Evolutionary conservation across 345 rosid genomes (phyloP).

Genomic region (Erodium maritimum): DNA sequence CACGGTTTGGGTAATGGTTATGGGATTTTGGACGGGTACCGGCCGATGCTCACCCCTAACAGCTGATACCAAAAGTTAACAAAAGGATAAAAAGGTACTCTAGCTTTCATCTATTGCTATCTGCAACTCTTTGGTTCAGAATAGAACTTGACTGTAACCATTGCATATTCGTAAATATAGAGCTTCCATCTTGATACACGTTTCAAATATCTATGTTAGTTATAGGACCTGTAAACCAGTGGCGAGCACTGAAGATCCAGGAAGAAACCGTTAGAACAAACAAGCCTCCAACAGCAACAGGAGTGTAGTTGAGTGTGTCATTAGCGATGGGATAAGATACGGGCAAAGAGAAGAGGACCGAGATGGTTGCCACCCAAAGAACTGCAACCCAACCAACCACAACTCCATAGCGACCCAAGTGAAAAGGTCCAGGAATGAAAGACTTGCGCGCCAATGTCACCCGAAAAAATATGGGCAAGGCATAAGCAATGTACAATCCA

Average conservation of each 20-base stretch:
- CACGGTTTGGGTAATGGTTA: no score
- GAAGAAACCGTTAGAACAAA: slow-evolving; percentile 34
- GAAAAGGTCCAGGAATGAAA: slow-evolving; percentile 71
- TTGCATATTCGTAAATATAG: no score
- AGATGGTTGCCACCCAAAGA: slow-evolving; percentile 78
- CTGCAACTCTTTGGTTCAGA: no score
- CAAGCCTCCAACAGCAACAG: slow-evolving; percentile 76
- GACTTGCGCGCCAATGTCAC: slow-evolving; percentile 73
- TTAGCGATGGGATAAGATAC: slow-evolving; percentile 70
- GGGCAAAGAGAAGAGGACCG: slow-evolving; percentile 86
- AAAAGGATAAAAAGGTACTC: no score
- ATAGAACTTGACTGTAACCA: no score
- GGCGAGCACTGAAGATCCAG: slow-evolving; percentile 64
- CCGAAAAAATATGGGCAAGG: slow-evolving; percentile 70
- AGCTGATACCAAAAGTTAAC: no score
- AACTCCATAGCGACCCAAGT: slow-evolving; percentile 54
- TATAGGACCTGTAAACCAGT: slow-evolving; percentile 82
- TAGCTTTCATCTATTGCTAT: no score
- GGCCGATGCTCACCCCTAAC: no score
- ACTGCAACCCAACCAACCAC: slow-evolving; percentile 81
- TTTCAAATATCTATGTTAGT: slow-evolving; percentile 42
- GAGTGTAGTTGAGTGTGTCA: slow-evolving; percentile 86
- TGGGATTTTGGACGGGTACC: no score
- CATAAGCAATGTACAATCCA: slow-evolving; percentile 90
- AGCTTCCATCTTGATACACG: no score